Percentiles rank a stretch among this genome's conserved stretches.
These are phyloP conservation scores for Leucosporidium yakuticum DNA, from an alignment of 768 basidiomycete species.

Conservation along the genomic window DNA sequence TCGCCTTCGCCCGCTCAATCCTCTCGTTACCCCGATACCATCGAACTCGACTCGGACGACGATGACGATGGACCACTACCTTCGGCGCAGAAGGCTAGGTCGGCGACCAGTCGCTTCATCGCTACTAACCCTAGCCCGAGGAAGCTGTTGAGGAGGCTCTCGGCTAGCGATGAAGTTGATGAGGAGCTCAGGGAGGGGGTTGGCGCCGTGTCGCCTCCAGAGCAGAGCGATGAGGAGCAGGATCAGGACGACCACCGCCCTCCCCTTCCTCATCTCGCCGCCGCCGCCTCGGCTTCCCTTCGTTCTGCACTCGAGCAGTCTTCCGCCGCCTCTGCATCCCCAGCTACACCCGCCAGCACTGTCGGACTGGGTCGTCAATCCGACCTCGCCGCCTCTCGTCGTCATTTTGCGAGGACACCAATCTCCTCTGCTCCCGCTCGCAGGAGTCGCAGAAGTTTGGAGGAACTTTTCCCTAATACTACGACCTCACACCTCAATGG, in stretches of 20 bases:
- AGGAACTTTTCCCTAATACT: not conserved
- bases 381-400: not conserved
- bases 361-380: not conserved
- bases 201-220: not conserved
- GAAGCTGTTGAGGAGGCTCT: conserved; percentile 45
- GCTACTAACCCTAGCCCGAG: conserved; percentile 48
- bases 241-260: conserved; percentile 2
- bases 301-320: conserved; percentile 17
- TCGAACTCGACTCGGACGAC: not conserved
- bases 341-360: not conserved
- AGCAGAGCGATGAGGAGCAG: not conserved
- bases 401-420: conserved; percentile 10
- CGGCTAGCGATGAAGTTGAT: conserved; percentile 48
- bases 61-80: not conserved
- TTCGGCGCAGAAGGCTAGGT: too few relatives aligned
- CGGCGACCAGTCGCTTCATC: not conserved
- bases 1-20: too few relatives aligned
- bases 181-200: conserved; percentile 46
- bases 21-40: not conserved
- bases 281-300: conserved; percentile 26
- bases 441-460: conserved; percentile 16
- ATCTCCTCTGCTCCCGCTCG: not conserved
- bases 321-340: conserved; percentile 1
- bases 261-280: conserved; percentile 23
- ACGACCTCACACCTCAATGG: not conserved